These are phyloP conservation scores for Phytophthora cajani DNA, from an alignment of 352 stramenopile species.

Conservation along the genomic window DNA sequence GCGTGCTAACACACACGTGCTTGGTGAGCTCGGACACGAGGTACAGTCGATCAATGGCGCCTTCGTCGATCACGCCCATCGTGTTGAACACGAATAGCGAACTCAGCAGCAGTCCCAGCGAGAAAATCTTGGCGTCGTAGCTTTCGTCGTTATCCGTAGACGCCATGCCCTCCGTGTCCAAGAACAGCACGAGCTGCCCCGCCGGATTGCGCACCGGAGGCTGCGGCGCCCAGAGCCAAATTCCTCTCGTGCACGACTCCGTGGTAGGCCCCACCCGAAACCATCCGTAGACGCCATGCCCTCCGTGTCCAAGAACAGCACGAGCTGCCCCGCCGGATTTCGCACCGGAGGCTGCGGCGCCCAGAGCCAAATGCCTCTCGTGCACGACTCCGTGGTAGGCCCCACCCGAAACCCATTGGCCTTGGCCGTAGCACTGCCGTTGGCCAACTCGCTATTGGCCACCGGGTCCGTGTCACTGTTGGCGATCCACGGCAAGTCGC, in stretches of 20 bases:
- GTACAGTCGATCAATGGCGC: constrained; percentile 83
- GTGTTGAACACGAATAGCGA: constrained; percentile 90
- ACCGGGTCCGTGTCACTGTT: constrained; percentile 8
- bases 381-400: constrained; percentile 86
- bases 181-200: constrained; percentile 76
- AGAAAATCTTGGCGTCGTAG: constrained; percentile 91
- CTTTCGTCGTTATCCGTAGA: constrained; percentile 88
- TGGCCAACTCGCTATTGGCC: constrained; percentile 16
- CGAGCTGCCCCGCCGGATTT: constrained; percentile 65
- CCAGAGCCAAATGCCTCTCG: constrained; percentile 88
- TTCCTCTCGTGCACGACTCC: constrained; percentile 85
- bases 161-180: constrained; percentile 88
- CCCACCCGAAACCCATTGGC: constrained; percentile 71
- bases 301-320: constrained; percentile 88
- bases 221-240: constrained; percentile 83
- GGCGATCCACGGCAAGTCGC: constrained; percentile 29
- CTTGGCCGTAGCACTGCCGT: constrained; percentile 8
- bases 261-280: constrained; percentile 85
- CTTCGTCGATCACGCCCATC: constrained; percentile 90
- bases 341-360: constrained; percentile 59
- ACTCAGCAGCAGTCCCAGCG: constrained; percentile 77
- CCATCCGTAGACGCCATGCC: constrained; percentile 85
- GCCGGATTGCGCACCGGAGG: constrained; percentile 61
- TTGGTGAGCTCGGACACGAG: constrained; percentile 89
- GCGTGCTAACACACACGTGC: constrained; percentile 73